Base-by-base conservation (phyloP, 208 protist genomes). In the Borovskyia barvae region DNA sequence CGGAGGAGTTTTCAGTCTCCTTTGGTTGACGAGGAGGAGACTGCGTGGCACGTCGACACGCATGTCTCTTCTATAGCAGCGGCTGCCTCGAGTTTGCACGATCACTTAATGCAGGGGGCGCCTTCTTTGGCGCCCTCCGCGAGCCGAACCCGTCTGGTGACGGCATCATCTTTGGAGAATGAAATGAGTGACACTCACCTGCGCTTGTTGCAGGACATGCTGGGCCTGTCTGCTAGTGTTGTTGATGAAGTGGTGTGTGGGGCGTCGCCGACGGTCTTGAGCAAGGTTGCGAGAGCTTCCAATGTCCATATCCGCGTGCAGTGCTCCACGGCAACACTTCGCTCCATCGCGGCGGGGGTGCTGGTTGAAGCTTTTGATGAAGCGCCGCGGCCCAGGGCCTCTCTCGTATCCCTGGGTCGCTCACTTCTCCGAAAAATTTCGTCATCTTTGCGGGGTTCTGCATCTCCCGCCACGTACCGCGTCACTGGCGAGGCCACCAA, bases 1-100 rank as follows among this genome's bases (percentile, higher is more conserved):
- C 46, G 55, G 12, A 78, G 67, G 30, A 76, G 70, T 36, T 88
- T 90, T 69, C 65, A 68, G 30, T 70, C 82, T n/a, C 60, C 79
- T 14, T 33, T 53, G 3, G 33, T 40, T 25, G 53, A 64, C 49
- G 82, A 87, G 49, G 53, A 64, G 52, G 82, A 87, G 49, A 26
- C 19, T 8, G 58, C 42, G 42, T 71, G 64, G 64, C 36, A 55
- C 55, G 55, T 71, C 0, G 64, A 71, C 41, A 71, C 55, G 9
- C 57, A 17, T 7, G 15, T n/a, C n/a, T 29, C 43, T 17, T 45
- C 32, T 8, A 15, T 20, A 7, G 47, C 47, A 22, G 67, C 40
- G 8, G 58, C 64, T n/a, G 54, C 25, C 14, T 2, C 20, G 15
- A 24, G 8, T 12, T 15, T 71, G 48, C 22, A 77, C 1, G 26